Conservation (phyloP, 192 early-diverging fungal genomes). For the Dissophora globulifera region DNA sequence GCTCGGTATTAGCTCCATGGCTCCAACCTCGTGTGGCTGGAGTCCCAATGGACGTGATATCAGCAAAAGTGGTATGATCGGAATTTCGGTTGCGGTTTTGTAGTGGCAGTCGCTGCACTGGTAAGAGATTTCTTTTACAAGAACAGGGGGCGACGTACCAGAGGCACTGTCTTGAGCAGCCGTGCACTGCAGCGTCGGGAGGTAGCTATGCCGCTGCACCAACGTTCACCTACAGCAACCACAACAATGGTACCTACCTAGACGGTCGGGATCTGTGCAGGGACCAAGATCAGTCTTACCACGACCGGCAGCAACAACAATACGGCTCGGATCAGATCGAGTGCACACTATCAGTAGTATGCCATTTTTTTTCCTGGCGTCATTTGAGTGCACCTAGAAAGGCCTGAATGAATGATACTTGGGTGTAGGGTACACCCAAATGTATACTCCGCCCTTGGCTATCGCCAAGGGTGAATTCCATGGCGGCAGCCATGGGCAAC, state of each 20-base stretch:
- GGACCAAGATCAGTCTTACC: conserved; percentile 6
- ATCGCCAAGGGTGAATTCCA: too few relatives aligned
- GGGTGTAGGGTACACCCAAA: too few relatives aligned
- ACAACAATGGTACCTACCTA: conserved; percentile 30
- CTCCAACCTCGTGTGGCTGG: conserved; percentile 15
- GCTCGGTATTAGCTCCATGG: conserved; percentile 8
- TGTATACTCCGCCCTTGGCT: too few relatives aligned
- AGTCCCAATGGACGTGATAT: not conserved
- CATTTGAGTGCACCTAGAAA: too few relatives aligned
- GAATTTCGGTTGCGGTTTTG: conserved; percentile 32
- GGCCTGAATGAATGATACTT: too few relatives aligned
- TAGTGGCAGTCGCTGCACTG: not conserved
- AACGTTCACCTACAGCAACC: conserved; percentile 28
- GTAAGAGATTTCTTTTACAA: conserved; percentile 20
- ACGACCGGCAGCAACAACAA: conserved; percentile 10
- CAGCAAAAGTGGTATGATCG: conserved; percentile 16
- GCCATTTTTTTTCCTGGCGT: too few relatives aligned
- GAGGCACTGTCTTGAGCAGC: conserved; percentile 30
- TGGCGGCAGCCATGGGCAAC: too few relatives aligned
- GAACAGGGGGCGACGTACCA: conserved; percentile 14
- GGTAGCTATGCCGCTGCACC: conserved; percentile 8
- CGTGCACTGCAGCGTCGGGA: conserved; percentile 27
- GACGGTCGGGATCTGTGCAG: not conserved
- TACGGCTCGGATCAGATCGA: conserved; percentile 41
- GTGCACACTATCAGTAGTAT: too few relatives aligned